Base-by-base conservation (phyloP, 2,329 filamentous ascomycete genomes). In the Helicocarpus griseus region DNA sequence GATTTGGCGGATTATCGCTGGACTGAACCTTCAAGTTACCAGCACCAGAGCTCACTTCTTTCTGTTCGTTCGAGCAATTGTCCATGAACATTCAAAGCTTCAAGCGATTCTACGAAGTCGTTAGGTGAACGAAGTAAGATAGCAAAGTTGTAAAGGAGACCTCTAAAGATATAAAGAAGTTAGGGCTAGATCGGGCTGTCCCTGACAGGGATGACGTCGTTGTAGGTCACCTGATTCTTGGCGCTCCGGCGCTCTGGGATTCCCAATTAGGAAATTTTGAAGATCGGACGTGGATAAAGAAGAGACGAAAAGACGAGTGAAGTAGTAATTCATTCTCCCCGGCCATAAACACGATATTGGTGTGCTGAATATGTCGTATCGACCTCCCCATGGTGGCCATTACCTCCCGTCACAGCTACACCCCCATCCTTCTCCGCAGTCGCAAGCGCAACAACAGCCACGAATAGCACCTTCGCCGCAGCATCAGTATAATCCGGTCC, bases 321-420 rank as follows among this genome's bases (percentile, higher is more conserved):
- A n/a, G n/a, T n/a, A n/a, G n/a, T n/a, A n/a, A n/a, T n/a, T 36
- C 5, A 9, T 24, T n/a, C 14, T 22, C 19, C 11, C 29, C 17
- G 6, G 11, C 5, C 14, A 21, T 31, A 17, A 35, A 9, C 5
- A 7, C 29, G 29, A 33, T 8, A 14, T 14, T 33, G 29, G 29
- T 14, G 7, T 24, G 5, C 22, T 21, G 14, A 33, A 7, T n/a
- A 70, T 70, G 68, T 68, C 65, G 63, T 70, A 66, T 56, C 63
- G 66, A 64, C 67, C 66, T 57, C 65, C 69, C 51, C 65, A 69
- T 57, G 63, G 66, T 55, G 66, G 67, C 55, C 68, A 67, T 60
- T 70, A 69, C 56, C 65, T 63, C 50, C 58, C 67, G 2, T 33
- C 26, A 43, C 48, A 44, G 13, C 51, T 50, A 13, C 17, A 48